phyloP scores from a whole-genome alignment of 192 early-diverging fungal species.

The Podila clonocystis region DNA sequence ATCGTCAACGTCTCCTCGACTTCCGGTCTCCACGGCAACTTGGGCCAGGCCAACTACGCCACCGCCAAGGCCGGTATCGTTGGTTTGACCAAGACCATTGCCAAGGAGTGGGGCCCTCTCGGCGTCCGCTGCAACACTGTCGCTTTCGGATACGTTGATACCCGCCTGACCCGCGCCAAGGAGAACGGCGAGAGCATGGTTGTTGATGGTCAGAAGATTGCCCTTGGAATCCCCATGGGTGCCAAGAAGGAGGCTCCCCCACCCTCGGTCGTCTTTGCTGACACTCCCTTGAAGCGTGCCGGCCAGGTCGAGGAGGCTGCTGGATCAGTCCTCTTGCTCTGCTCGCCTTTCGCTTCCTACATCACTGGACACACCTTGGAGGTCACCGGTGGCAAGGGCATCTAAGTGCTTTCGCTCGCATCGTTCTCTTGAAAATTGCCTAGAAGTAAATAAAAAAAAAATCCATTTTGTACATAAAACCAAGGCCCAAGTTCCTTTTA shows the following conservation, averaged over 20 bases:
- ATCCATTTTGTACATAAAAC: no score
- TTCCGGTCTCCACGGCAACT: slow-evolving; percentile 88
- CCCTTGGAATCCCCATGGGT: slow-evolving; percentile 63
- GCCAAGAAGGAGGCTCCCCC: slow-evolving; percentile 38
- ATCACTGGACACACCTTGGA: slow-evolving; percentile 66
- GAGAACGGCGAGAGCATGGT: slow-evolving; percentile 66
- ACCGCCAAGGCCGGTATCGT: slow-evolving; percentile 92
- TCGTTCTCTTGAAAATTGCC: no score
- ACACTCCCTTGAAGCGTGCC: slow-evolving; percentile 62
- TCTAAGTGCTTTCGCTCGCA: slow-evolving; percentile 40
- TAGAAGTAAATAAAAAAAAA: no score
- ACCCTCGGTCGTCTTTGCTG: slow-evolving; percentile 38
- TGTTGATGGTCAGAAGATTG: slow-evolving; percentile 66
- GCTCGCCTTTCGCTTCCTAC: slow-evolving; percentile 63
- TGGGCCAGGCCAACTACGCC: slow-evolving; percentile 93
- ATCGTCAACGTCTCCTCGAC: slow-evolving; percentile 65
- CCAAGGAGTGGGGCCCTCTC: slow-evolving; percentile 71
- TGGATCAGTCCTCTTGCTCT: slow-evolving; percentile 61
- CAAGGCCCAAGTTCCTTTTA: no score
- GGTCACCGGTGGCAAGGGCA: slow-evolving; percentile 68
- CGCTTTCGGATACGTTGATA: slow-evolving; percentile 70
- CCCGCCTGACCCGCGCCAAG: slow-evolving; percentile 69
- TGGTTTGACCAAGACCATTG: slow-evolving; percentile 91
- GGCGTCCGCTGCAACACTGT: slow-evolving; percentile 68
- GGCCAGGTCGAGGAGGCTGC: slow-evolving; percentile 68